Percentiles rank a stretch among this genome's conserved stretches.
These are phyloP conservation scores for Fraxinus pennsylvanica DNA, from an alignment of 257 asterid genomes.

Conservation along the genomic window DNA sequence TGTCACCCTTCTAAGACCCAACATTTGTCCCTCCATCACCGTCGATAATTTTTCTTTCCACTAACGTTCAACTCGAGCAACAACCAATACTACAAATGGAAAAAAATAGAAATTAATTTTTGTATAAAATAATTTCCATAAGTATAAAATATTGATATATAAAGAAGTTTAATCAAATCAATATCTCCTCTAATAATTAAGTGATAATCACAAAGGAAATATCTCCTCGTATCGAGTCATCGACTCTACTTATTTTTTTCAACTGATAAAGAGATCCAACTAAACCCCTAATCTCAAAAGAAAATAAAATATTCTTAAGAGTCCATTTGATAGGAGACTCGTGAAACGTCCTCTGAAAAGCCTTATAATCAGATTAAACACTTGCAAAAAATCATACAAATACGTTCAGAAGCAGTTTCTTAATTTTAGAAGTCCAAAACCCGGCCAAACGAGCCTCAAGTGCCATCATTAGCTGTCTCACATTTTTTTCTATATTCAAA, in stretches of 20 bases:
- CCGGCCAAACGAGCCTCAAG: background rate
- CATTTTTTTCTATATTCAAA: conserved; percentile 19
- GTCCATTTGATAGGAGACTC: too few species aligned
- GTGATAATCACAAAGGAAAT: background rate
- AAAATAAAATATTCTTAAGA: conserved; percentile 7
- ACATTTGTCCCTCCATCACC: background rate
- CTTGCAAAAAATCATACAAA: too few species aligned
- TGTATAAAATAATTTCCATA: too few species aligned
- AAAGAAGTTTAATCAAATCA: background rate
- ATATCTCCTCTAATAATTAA: too few species aligned
- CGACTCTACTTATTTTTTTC: background rate
- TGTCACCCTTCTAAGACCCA: background rate
- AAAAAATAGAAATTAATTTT: too few species aligned
- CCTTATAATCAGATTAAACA: too few species aligned
- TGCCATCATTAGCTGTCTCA: conserved; percentile 20
- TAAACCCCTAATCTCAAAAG: conserved; percentile 14
- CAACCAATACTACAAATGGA: too few species aligned
- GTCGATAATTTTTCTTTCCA: background rate
- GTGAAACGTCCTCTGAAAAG: too few species aligned
- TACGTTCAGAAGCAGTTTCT: too few species aligned
- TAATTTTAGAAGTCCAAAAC: too few species aligned
- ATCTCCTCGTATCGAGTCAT: background rate
- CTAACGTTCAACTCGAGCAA: background rate
- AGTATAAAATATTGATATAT: too few species aligned
- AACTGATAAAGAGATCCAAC: background rate